Evolutionary conservation across 2,329 filamentous ascomycete genomes (phyloP), one percentile per base, ranked within the genome.

Genomic region (Pseudodiploospora longispora): DNA sequence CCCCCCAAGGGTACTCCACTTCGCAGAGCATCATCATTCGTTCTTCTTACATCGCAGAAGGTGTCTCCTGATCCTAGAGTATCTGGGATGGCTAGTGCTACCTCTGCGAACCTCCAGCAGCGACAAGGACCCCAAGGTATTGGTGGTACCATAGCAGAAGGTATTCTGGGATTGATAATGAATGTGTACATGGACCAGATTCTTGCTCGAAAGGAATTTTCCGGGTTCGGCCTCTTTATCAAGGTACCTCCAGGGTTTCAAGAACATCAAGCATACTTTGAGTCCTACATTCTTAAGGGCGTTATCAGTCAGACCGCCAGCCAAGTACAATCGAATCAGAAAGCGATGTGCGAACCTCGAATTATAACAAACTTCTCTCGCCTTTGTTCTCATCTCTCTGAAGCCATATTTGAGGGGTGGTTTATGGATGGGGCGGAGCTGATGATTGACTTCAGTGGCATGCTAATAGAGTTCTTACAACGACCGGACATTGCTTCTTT

Each of bases 341-440:
- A 82, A 44, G 67, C 83, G 0, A 71, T 97, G 2, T 78, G 80
- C 44, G 90, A 97, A 59, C 87, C 93, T 1, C 82, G 84, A 48
- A 78, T 94, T 1, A 70, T 98, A 40, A 91, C 85, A 4, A 98
- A 98, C 53, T 72, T 98, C 57, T 83, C 85, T 1, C 80, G 89
- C 9, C 85, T 96, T 50, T 80, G 83, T 30, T 70, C 78, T 3
- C 87, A 97, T 58, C 77, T 97, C 60, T 80, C 85, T 1, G 93
- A 98, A 61, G 87, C 88, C 5, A 83, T 95, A 9, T 96, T 93
- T 52, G 93, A 97, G 64, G 93, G 93, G 10, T 96, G 90, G 87
- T 97, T 97, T 58, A 78, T 96, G 50, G 84, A 93, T 52, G 91
- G 91, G 1, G 87, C 87, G 1, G 85, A 89, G 54, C 75, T 80